phyloP scores from a whole-genome alignment of 2,329 filamentous ascomycete species.

The Ophiostoma triangulosporum region DNA sequence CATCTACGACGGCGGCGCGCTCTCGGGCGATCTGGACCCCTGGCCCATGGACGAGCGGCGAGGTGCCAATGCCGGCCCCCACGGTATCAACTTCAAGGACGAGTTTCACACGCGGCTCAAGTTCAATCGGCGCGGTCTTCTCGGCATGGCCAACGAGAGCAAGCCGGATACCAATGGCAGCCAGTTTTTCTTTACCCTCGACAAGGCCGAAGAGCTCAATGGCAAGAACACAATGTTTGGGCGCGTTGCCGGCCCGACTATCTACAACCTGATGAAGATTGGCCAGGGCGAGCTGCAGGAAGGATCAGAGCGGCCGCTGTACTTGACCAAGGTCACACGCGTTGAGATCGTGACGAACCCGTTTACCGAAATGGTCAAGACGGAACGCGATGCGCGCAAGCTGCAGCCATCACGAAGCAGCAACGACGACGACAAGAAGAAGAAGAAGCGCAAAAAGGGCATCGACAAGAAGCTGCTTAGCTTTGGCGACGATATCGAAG shows the following conservation, averaged over 20 bases:
- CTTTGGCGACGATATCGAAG: conserved; percentile 56
- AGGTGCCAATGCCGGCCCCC: conserved; percentile 46
- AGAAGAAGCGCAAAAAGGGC: conserved; percentile 48
- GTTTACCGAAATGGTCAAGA: conserved; percentile 67
- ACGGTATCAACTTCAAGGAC: conserved; percentile 55
- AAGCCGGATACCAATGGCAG: conserved; percentile 70
- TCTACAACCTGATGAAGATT: conserved; percentile 92
- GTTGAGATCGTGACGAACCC: conserved; percentile 70
- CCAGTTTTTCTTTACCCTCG: conserved; percentile 94
- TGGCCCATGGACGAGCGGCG: conserved; percentile 53
- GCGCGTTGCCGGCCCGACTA: conserved; percentile 79
- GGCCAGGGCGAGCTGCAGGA: conserved; percentile 73
- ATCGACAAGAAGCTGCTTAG: conserved; percentile 56
- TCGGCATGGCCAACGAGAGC: conserved; percentile 94
- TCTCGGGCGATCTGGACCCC: conserved; percentile 58
- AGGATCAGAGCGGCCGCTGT: conserved; percentile 69
- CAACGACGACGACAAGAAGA: conserved; percentile 37
- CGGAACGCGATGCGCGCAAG: conserved; percentile 39
- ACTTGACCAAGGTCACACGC: conserved; percentile 64
- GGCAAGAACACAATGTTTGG: conserved; percentile 92
- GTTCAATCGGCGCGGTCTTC: conserved; percentile 76
- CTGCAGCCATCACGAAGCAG: conserved; percentile 19
- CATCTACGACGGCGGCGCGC: conserved; percentile 76
- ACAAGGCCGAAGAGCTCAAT: conserved; percentile 70
- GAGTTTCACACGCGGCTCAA: conserved; percentile 87